A percentile compares a stretch with the other conserved stretches of the same genome.
Evolutionary conservation across 306 rosid species (phyloP).

Genomic region (Citrullus mucosospermus): DNA sequence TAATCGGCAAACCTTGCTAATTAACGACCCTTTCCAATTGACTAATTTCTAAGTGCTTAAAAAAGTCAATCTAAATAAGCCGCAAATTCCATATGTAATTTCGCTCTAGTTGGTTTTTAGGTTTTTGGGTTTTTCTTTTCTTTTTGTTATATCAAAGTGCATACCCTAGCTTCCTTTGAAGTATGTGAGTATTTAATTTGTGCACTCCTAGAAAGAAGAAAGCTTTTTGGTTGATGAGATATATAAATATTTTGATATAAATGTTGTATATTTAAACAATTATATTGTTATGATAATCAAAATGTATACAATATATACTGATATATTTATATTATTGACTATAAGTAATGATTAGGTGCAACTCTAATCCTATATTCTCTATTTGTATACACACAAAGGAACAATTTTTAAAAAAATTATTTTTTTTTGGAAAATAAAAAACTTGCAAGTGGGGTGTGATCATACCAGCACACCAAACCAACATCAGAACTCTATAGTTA

Average conservation of each 20-base stretch:
- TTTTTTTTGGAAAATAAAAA: too few species aligned
- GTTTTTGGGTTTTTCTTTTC: background rate
- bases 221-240: background rate
- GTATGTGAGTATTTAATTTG: constrained; percentile 4
- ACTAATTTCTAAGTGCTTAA: background rate
- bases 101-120: background rate
- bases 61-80: background rate
- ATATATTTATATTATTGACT: too few species aligned
- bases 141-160: background rate
- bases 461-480: too few species aligned
- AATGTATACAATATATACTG: too few species aligned
- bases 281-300: too few species aligned
- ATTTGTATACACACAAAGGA: too few species aligned
- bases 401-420: too few species aligned
- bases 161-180: constrained; percentile 15
- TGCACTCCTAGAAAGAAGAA: background rate
- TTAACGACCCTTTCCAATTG: background rate
- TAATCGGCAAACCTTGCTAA: constrained; percentile 36
- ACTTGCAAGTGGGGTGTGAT: too few species aligned
- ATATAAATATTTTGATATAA: background rate
- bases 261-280: too few species aligned
- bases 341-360: too few species aligned
- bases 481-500: too few species aligned
- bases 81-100: background rate
- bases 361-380: too few species aligned